Evolutionary conservation across 495 filamentous ascomycete genomes (phyloP), one percentile per base, ranked within the genome.

Genomic region (Halenospora varia): DNA sequence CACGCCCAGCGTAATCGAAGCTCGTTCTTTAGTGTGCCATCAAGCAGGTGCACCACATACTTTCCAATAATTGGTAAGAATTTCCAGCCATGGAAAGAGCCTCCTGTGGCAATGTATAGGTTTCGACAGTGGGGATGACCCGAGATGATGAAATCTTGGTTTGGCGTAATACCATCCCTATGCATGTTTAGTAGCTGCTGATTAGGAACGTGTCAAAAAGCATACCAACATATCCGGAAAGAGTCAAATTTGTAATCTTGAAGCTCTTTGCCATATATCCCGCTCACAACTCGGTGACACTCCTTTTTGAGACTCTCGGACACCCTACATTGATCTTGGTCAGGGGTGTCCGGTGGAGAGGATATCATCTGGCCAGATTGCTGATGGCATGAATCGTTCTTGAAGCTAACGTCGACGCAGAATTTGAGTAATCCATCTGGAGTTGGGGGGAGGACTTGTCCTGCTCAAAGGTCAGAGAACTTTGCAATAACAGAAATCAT

Each of bases 51-150:
- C 1, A 77, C 71, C 25, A 86, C 77, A 60, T 85, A 83, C 23
- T 79, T 73, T 15, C 83, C 83, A 41, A 86, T 70, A 11, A 78
- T 76, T 0, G 83, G 82, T 54, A 85, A 71, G 69, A 86, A 85
- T 64, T 86, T 86, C 70, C 72, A 86, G 8, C 74, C 71, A 50
- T 80, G 76, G 56, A 77, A 79, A 19, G 74, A 76, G 8, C 77
- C 77, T n/a, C 63, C 72, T 3, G 69, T 74, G 1, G 77, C 77
- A 50, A 80, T 52, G 47, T 69, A 73, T 0, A 80, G 60, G 24
- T 75, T 75, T 35, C 71, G 62, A 35, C 72, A 75, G 24, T 70
- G 71, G 0, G 82, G 73, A 61, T 86, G 82, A 17, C 75, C 68
- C 24, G 73, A 75, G 53, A 85, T 82, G 35, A 82, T 79, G 60